Base-by-base conservation (phyloP, 192 early-diverging fungal genomes). In the Linnemannia schmuckeri region DNA sequence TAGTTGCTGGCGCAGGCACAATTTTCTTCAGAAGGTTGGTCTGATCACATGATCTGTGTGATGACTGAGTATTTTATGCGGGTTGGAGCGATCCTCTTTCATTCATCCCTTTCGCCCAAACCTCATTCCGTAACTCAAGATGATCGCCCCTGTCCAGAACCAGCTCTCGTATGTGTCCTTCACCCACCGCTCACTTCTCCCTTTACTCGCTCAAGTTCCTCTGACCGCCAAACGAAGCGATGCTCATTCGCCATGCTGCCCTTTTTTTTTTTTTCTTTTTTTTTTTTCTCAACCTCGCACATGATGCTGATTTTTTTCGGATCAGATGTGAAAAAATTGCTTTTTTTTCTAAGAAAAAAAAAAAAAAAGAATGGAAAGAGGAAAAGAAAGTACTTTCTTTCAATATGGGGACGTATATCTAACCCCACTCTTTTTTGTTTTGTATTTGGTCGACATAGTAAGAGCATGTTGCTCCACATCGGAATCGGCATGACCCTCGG, bases 81-180 rank as follows among this genome's bases (percentile, higher is more conserved):
- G 30, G 8, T 20, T 20, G 49, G 18, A 22, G 24, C 22, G 7
- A 13, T n/a, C 33, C 27, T 33, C n/a, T 69, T 27, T 49, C 33
- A 40, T 72, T 72, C 37, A 42, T 72, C 38, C 70, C 66, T 71
- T 78, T 73, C 38, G 24, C 71, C 38, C 71, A 72, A 35, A 35
- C 20, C 17, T 42, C 24, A 24, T 42, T 35, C 10, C 63, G 12
- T 18, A 44, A 20, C 9, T 35, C 40, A 74, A 37, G 30, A 75
- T 72, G 70, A 77, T 77, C 72, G 75, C 80, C 37, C 80, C 80
- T 18, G 80, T 81, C 40, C 80, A 81, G 80, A 74, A 81, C 80
- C 63, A 44, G 73, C 74, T 81, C 44, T 57, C 80, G 80, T 81
- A 81, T 27, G 80, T 70, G 33, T 71, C 27, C 10, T 37, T 6